Percentiles rank a stretch among this genome's conserved stretches.
Evolutionary conservation across 129 eudicot genomes (phyloP).

Genomic region (Helianthus tuberosus): DNA sequence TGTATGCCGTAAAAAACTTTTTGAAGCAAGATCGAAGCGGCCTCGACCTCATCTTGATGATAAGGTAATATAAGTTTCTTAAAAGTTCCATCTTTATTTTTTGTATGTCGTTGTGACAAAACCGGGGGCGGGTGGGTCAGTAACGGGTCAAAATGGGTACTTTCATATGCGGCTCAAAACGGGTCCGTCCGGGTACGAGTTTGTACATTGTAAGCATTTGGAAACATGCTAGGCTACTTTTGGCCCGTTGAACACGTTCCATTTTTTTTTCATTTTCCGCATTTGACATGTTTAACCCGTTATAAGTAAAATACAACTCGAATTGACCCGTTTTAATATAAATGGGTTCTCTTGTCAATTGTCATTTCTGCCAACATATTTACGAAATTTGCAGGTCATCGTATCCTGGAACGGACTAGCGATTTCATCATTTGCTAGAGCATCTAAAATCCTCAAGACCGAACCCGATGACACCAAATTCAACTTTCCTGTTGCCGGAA

Average conservation of each 20-base stretch:
- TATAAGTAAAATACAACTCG: neutral
- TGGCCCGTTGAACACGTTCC: neutral
- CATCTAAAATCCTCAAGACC: conserved; percentile 70
- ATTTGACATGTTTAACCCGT: neutral
- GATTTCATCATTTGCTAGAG: conserved; percentile 86
- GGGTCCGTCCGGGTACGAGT: neutral
- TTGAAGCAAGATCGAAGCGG: conserved; percentile 71
- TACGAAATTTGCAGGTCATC: conserved; percentile 53
- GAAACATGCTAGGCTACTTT: neutral
- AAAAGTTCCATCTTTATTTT: neutral
- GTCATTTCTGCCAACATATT: neutral
- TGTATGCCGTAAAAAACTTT: conserved; percentile 61
- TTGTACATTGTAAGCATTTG: conserved; percentile 18
- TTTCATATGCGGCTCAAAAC: neutral
- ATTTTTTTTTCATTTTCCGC: neutral
- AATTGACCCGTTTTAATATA: neutral
- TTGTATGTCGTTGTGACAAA: neutral
- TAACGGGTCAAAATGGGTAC: conserved; percentile 2
- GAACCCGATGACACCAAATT: conserved; percentile 63
- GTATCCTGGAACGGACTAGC: conserved; percentile 96
- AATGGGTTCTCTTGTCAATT: conserved; percentile 4
- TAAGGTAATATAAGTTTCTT: conserved; percentile 49
- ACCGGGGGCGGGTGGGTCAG: neutral
- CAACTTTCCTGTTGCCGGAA: conserved; percentile 71
- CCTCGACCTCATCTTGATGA: conserved; percentile 92